These are phyloP conservation scores for Scorias spongiosa DNA, from an alignment of 2,329 filamentous ascomycete species.

Conservation along the genomic window DNA sequence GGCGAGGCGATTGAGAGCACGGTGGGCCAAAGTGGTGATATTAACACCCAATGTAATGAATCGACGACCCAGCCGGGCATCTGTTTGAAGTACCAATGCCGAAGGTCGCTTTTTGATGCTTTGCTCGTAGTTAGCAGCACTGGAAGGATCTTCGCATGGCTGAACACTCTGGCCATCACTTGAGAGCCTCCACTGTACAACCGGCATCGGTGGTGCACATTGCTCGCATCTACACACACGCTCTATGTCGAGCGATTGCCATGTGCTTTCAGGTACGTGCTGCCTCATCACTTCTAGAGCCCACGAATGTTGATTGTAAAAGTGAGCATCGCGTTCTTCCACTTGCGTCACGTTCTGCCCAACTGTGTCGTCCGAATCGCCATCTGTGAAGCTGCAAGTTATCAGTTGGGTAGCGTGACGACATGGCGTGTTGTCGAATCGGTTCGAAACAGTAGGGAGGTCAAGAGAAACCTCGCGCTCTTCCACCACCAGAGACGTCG, in stretches of 20 bases:
- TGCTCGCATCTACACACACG: slow-evolving; percentile 2
- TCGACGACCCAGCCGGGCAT: neutral
- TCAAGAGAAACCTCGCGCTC: neutral
- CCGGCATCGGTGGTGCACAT: slow-evolving; percentile 26
- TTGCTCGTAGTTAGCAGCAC: slow-evolving; percentile 36
- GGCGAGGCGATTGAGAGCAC: slow-evolving; percentile 11
- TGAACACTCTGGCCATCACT: slow-evolving; percentile 18
- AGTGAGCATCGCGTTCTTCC: slow-evolving; percentile 1
- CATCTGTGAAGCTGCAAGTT: neutral
- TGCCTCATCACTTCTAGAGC: slow-evolving; percentile 13
- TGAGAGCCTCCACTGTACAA: slow-evolving; percentile 23
- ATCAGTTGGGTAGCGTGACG: neutral
- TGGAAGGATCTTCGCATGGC: slow-evolving; percentile 35
- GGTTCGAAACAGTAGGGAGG: neutral
- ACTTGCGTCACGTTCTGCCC: neutral
- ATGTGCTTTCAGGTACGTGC: slow-evolving; percentile 6
- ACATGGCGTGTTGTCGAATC: neutral
- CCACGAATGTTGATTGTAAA: slow-evolving; percentile 9
- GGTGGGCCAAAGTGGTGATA: slow-evolving; percentile 14
- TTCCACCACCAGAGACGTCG: neutral
- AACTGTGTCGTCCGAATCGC: neutral
- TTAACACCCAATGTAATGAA: slow-evolving; percentile 15
- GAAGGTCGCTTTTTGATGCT: slow-evolving; percentile 35
- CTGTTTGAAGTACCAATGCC: slow-evolving; percentile 8
- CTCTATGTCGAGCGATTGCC: slow-evolving; percentile 4